Evolutionary conservation across 1,284 basidiomycete species (phyloP), one percentile per base, ranked within the genome.

Genomic region (Entoloma clypeatum): DNA sequence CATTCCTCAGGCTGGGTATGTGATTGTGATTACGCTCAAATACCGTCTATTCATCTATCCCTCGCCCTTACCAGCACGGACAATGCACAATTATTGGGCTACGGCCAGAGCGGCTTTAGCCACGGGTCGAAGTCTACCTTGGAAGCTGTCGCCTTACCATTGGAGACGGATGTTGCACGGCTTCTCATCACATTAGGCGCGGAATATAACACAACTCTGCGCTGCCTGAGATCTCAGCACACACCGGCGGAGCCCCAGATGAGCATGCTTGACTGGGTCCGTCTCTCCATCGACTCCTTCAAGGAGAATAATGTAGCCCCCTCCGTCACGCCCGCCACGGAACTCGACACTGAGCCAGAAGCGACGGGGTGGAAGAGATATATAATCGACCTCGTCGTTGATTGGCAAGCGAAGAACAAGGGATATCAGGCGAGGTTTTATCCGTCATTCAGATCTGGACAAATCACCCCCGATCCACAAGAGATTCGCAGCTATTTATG

Each of bases 151-250:
- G 53, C 52, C 41, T 49, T 58, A 22, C 72, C 75, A 1, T 37
- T 74, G 0, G 76, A 77, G 50, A 56, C 59, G 7, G 67, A 75
- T 23, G 46, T 73, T 3, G 49, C 67, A 3, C 60, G 67, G 14
- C 60, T 76, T 4, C 61, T 79, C 6, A 46, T 71, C 7, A 56
- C 65, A 7, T 52, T 74, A 5, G 74, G 71, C 9, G 69, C 68
- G 2, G 58, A 68, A 1, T 47, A 67, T 44, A 68, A 74, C 40
- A 31, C 65, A 10, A 60, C 55, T 7, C 50, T 63, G 14, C 59
- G 55, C 33, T 21, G 44, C 9, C 47, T 57, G 5, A 31, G 56
- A 9, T 13, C 26, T 5, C 25, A 36, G 6, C 57, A 62, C 34
- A 36, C 48, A n/a, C 29, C 40, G 23, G 23, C 41, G 2, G 43